Base-by-base conservation (phyloP, 2,329 filamentous ascomycete species). In the Simplicillium aogashimaense region DNA sequence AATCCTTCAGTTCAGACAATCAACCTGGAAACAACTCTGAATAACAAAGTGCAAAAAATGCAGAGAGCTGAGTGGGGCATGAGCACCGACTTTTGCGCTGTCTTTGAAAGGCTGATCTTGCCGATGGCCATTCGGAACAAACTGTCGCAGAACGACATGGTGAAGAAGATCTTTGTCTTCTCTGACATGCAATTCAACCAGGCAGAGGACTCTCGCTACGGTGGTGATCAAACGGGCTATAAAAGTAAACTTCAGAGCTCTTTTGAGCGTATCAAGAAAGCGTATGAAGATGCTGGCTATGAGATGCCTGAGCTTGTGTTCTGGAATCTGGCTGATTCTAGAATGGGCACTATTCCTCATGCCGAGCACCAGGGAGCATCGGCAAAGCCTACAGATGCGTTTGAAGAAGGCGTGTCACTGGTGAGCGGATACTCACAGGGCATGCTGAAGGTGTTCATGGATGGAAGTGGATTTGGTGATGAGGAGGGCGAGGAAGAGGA, bases 101-200 rank as follows among this genome's bases (percentile, higher is more conserved):
- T 77, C 4, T 79, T 80, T 42, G 63, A 68, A 38, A 38, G 63
- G 0, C 55, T 77, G 2, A 67, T 79, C 36, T 64, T 79, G 1
- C 72, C 72, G 3, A 65, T 74, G 60, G 74, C 75, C 0, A 39
- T 69, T 7, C 35, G 60, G 36, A 62, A 75, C 45, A 63, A 70
- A 10, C 48, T 79, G 29, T 64, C 59, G 45, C 66, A 61, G 31
- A 70, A 76, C 40, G 66, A 79, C 31, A 79, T 80, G 74, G 66
- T 78, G 13, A 77, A 76, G 57, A 68, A 70, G 4, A 51, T 80
- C 13, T 78, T 80, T 48, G 68, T 79, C 29, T 78, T 79, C 48
- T 70, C 61, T 35, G 74, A 78, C 50, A 78, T 79, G 75, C 72
- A 78, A 35, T 79, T 80, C 50, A 54, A 79, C 45, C 0, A 42